Evolutionary conservation across 768 basidiomycete species (phyloP).

Genomic region (Rhizopogon roseolus): DNA sequence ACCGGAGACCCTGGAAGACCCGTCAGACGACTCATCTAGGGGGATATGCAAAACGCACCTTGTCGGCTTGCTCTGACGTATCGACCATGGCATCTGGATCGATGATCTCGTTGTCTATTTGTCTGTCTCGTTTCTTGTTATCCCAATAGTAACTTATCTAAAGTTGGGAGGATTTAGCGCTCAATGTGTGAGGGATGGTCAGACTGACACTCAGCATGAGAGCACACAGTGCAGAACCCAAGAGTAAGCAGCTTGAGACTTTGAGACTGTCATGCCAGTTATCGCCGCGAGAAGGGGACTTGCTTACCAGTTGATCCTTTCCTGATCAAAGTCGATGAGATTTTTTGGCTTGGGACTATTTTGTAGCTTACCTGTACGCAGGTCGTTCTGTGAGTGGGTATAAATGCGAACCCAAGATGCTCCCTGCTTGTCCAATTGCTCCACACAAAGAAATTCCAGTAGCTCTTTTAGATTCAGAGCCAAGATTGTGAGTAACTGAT

Average conservation of each 20-base stretch:
- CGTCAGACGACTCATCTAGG: background rate
- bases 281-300: background rate
- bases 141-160: constrained; percentile 58
- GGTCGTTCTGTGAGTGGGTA: constrained; percentile 57
- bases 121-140: constrained; percentile 46
- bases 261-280: background rate
- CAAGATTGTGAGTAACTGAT: constrained; percentile 58
- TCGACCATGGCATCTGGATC: constrained; percentile 45
- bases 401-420: constrained; percentile 59
- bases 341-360: background rate
- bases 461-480: constrained; percentile 65
- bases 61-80: constrained; percentile 59
- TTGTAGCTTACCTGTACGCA: constrained; percentile 47
- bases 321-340: background rate
- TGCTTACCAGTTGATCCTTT: background rate
- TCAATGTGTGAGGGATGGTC: constrained; percentile 18
- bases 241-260: constrained; percentile 29
- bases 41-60: constrained; percentile 33
- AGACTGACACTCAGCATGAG: constrained; percentile 48
- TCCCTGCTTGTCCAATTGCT: constrained; percentile 68
- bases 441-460: constrained; percentile 66
- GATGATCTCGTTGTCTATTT: constrained; percentile 40
- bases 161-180: constrained; percentile 31
- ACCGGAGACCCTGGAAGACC: background rate
- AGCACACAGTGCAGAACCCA: constrained; percentile 51